Evolutionary conservation across 2,329 filamentous ascomycete species (phyloP).

Genomic region (Cryphonectria naterciae): DNA sequence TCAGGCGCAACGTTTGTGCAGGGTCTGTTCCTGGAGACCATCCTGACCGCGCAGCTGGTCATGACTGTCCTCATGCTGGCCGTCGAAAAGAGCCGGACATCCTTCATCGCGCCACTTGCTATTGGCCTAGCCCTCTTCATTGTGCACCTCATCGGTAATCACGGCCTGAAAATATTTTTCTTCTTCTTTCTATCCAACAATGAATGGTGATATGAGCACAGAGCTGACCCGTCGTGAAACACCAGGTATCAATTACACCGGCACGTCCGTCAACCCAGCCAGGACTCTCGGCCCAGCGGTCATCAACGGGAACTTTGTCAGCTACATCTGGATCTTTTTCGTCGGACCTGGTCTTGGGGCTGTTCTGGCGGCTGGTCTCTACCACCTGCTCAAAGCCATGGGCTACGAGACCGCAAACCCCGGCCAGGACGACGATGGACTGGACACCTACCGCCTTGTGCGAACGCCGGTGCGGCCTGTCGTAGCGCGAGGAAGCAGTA

Average conservation of each 20-base stretch:
- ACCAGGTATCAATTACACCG: conserved; percentile 49
- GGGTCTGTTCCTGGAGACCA: conserved; percentile 60
- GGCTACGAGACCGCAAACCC: conserved; percentile 41
- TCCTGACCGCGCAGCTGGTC: conserved; percentile 57
- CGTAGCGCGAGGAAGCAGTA: not conserved
- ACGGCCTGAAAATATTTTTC: not conserved
- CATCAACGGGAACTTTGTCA: conserved; percentile 44
- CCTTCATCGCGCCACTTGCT: conserved; percentile 64
- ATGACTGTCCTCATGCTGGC: conserved; percentile 63
- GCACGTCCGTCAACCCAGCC: conserved; percentile 55
- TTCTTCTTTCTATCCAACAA: not conserved
- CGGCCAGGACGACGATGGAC: conserved; percentile 34
- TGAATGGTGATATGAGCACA: not conserved
- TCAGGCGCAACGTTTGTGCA: conserved; percentile 48
- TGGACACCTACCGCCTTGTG: conserved; percentile 24
- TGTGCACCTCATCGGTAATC: conserved; percentile 34
- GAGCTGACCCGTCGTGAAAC: not conserved
- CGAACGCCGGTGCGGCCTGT: not conserved
- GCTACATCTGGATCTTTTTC: conserved; percentile 60
- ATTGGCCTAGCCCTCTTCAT: conserved; percentile 67
- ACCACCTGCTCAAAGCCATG: conserved; percentile 42
- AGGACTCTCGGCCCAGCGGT: conserved; percentile 56
- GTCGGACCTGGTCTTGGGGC: conserved; percentile 56
- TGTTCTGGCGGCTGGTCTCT: conserved; percentile 45
- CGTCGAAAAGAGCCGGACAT: conserved; percentile 65